Base-by-base conservation (phyloP, 306 rosid genomes). In the Malus domestica region DNA sequence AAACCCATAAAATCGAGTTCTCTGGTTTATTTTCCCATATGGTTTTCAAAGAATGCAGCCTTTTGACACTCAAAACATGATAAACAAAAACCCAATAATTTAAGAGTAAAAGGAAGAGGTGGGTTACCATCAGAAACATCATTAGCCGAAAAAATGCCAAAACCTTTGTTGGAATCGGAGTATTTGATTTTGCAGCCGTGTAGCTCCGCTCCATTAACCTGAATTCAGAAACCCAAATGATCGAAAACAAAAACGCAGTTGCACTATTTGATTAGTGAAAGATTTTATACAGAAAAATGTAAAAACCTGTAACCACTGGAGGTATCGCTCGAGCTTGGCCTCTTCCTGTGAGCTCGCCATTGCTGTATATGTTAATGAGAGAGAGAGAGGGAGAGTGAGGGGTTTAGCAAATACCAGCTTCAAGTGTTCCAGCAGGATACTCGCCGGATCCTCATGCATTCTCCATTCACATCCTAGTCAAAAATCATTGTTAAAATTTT, bases 131-230 rank as follows among this genome's bases (percentile, higher is more conserved):
- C 92, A 78, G 91, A 84, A 83, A 80, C 88, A 81, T 85, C 81
- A 52, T 84, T 80, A 8, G 87, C 81, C 6, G 82, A 78, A 72
- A 92, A 92, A 45, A 95, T 85, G 45, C 99, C 97, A 82, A 85
- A 90, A 68, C 99, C 97, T 89, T 87, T 92, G 76, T 74, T 89
- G 73, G 93, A 89, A 89, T 88, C 89, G 59, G 96, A 85, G 80
- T 83, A 83, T 57, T 89, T 90, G 85, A 95, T 88, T 55, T 83
- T 82, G 86, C 92, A 89, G 58, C 97, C 93, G 61, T 90, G 89
- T 67, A 89, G 91, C 67, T 88, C 87, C 60, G 85, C 93, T 83
- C 87, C 81, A 78, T 95, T 95, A 68, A 86, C 91, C 99, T 92
- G 84, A 84, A 79, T 27, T 70, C 77, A 62, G 70, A 64, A 45